Conservation (phyloP, 192 early-diverging fungal species). For the Backusella luteola region DNA sequence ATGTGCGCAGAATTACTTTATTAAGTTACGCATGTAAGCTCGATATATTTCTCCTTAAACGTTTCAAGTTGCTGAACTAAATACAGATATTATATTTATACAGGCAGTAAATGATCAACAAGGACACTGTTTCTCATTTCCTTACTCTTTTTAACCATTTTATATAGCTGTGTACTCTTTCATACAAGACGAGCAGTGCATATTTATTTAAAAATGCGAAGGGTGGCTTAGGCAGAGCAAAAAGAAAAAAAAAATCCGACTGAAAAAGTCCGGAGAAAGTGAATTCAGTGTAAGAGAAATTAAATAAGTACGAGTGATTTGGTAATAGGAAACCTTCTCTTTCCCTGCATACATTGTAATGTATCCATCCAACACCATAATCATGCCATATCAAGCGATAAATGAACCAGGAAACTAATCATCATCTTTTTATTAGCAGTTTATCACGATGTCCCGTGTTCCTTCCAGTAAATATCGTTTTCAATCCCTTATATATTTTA, state of each 20-base stretch:
- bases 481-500: not conserved
- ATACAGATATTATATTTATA: too few species aligned
- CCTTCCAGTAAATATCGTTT: slow-evolving; percentile 8
- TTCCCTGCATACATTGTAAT: slow-evolving; percentile 20
- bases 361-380: slow-evolving; percentile 12
- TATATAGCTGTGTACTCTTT: too few species aligned
- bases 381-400: not conserved
- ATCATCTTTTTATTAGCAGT: not conserved
- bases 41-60: too few species aligned
- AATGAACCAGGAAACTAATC: not conserved
- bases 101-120: too few species aligned
- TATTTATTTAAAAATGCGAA: not conserved
- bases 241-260: not conserved
- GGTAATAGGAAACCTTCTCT: slow-evolving; percentile 16
- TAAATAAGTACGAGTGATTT: not conserved
- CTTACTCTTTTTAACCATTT: too few species aligned
- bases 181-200: too few species aligned
- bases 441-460: slow-evolving; percentile 11
- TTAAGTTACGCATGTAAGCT: too few species aligned
- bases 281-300: not conserved
- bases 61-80: too few species aligned
- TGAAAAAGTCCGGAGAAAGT: not conserved
- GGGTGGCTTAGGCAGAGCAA: not conserved
- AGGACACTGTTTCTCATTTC: too few species aligned
- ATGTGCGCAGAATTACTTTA: too few species aligned